A percentile compares a stretch with the other conserved stretches of the same genome.
Conservation (phyloP, 768 basidiomycete species). For the Agaricus subrufescens region DNA sequence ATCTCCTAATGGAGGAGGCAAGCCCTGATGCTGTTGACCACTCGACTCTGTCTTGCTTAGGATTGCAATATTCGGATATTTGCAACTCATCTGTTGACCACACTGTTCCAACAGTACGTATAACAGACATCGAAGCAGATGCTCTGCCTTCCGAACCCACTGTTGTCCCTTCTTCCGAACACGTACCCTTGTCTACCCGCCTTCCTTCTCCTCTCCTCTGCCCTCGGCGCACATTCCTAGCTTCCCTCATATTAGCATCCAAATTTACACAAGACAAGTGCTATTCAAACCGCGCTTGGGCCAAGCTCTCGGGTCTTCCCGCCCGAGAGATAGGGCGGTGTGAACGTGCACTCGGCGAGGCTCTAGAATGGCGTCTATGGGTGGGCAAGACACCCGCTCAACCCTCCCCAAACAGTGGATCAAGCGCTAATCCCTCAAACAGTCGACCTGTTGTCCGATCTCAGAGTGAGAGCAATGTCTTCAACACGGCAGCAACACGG, state of each 20-base stretch:
- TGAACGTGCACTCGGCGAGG: conserved; percentile 82
- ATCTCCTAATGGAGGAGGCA: conserved; percentile 17
- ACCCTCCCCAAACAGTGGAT: conserved; percentile 16
- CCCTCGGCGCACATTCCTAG: conserved; percentile 84
- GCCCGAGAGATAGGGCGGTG: conserved; percentile 84
- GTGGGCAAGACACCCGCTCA: conserved; percentile 61
- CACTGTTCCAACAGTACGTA: conserved; percentile 39
- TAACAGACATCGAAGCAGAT: conserved; percentile 21
- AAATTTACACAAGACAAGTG: conserved; percentile 94
- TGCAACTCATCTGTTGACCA: conserved; percentile 16
- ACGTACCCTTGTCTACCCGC: conserved; percentile 20
- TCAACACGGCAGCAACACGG: conserved; percentile 12
- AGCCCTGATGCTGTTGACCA: not conserved
- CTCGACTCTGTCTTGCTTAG: conserved; percentile 1
- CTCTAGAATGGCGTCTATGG: conserved; percentile 90
- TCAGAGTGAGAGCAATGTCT: conserved; percentile 44
- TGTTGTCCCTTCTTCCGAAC: conserved; percentile 1
- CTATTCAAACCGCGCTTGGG: conserved; percentile 93
- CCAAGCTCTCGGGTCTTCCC: conserved; percentile 84
- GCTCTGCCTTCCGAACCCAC: not conserved
- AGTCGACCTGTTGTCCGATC: conserved; percentile 40
- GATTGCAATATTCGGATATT: no score
- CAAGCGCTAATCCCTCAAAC: conserved; percentile 14
- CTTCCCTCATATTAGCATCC: conserved; percentile 81
- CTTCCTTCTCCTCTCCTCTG: conserved; percentile 84